A percentile compares a stretch with the other conserved stretches of the same genome.
Conservation (phyloP, 306 rosid genomes). For the Casuarina glauca region DNA sequence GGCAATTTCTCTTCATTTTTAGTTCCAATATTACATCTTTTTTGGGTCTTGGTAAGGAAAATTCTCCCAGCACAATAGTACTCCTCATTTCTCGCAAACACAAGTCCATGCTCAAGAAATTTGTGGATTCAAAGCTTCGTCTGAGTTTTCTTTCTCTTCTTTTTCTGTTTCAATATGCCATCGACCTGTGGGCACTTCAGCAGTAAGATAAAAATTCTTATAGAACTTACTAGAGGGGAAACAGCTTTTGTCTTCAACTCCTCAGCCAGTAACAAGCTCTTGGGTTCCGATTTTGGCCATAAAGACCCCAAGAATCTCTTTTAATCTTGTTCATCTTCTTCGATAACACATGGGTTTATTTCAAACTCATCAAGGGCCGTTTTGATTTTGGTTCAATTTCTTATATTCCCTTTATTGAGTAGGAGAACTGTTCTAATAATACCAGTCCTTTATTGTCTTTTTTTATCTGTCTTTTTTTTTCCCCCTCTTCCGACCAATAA, state of each 20-base stretch:
- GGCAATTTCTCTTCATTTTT: not conserved
- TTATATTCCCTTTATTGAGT: not conserved
- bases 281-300: conserved; percentile 35
- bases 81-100: not conserved
- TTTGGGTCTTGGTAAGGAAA: conserved; percentile 19
- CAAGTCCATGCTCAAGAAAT: conserved; percentile 31
- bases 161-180: conserved; percentile 27
- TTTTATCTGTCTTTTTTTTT: too few species aligned
- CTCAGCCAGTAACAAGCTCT: conserved; percentile 34
- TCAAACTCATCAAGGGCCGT: not conserved
- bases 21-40: not conserved
- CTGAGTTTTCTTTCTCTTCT: conserved; percentile 18
- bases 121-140: conserved; percentile 40
- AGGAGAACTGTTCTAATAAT: too few species aligned
- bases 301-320: conserved; percentile 43
- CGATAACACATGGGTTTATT: not conserved
- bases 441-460: too few species aligned
- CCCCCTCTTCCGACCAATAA: too few species aligned
- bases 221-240: conserved; percentile 31
- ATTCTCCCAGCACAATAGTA: conserved; percentile 11
- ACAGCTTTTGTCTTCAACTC: conserved; percentile 42
- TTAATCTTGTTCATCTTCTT: conserved; percentile 12
- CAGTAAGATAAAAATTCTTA: conserved; percentile 24
- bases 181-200: conserved; percentile 54
- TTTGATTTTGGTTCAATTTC: not conserved